Percentiles rank a stretch among this genome's conserved stretches.
Evolutionary conservation across 2,329 filamentous ascomycete genomes (phyloP).

Genomic region (Aspergillus tanneri): DNA sequence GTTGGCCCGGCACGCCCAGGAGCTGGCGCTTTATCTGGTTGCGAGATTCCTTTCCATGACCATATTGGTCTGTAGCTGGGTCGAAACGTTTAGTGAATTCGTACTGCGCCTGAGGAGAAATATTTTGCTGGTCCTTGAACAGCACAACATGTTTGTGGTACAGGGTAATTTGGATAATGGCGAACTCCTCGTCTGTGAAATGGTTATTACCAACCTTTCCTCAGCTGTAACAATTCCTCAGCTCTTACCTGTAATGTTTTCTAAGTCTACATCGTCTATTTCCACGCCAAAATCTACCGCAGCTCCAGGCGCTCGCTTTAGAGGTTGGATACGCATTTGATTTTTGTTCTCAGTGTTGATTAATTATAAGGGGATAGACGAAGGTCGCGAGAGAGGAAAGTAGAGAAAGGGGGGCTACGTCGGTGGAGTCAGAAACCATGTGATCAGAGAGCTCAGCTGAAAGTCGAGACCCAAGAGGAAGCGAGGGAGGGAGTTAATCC

Average conservation of each 20-base stretch:
- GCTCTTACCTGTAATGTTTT: constrained; percentile 60
- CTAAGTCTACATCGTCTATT: constrained; percentile 59
- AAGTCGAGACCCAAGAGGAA: no score
- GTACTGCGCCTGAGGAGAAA: constrained; percentile 70
- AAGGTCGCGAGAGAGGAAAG: no score
- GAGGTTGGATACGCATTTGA: no score
- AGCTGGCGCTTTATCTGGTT: constrained; percentile 73
- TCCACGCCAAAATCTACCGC: constrained; percentile 66
- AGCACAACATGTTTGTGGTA: constrained; percentile 69
- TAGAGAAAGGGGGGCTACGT: no score
- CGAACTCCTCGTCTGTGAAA: constrained; percentile 61
- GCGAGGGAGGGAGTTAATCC: no score
- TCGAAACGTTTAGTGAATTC: constrained; percentile 73
- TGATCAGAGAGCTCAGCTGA: no score
- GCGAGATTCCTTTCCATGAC: constrained; percentile 68
- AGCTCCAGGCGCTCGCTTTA: no score
- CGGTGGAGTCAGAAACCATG: no score
- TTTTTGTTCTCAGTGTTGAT: no score
- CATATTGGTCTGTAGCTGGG: constrained; percentile 63
- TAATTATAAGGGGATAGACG: no score
- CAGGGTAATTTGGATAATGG: constrained; percentile 62
- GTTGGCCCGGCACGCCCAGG: constrained; percentile 76
- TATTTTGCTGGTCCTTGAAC: constrained; percentile 64
- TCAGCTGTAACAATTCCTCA: not conserved
- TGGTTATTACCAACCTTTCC: constrained; percentile 7